phyloP scores from a whole-genome alignment of 2,329 filamentous ascomycete genomes.

The Drechslerella stenobrocha region DNA sequence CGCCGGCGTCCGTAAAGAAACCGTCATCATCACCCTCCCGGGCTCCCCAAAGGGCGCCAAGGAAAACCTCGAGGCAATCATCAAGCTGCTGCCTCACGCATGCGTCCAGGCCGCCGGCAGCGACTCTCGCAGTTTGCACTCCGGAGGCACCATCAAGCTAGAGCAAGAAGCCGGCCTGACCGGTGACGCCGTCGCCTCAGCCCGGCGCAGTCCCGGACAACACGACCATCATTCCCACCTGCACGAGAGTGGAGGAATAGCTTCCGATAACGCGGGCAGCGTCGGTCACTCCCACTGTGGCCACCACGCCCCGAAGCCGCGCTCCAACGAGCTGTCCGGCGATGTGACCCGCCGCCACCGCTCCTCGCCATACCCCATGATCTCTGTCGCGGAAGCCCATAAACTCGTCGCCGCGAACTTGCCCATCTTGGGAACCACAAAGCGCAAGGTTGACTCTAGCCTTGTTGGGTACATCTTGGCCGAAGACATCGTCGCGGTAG shows the following conservation, averaged over 20 bases:
- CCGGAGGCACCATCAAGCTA: constrained; percentile 77
- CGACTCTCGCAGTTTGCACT: constrained; percentile 77
- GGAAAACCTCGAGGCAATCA: constrained; percentile 85
- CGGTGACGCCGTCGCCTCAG: background rate
- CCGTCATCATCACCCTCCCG: constrained; percentile 83
- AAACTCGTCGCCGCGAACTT: constrained; percentile 72
- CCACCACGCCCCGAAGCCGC: constrained; percentile 64
- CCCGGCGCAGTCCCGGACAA: constrained; percentile 50
- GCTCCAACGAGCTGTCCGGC: constrained; percentile 56
- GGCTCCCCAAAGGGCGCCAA: constrained; percentile 93
- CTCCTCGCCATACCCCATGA: constrained; percentile 88
- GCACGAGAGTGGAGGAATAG: constrained; percentile 32
- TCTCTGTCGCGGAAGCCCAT: constrained; percentile 80
- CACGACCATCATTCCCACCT: constrained; percentile 53
- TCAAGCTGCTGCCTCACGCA: constrained; percentile 93
- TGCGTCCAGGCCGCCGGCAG: constrained; percentile 83
- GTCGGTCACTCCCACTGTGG: constrained; percentile 60
- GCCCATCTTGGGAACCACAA: constrained; percentile 64
- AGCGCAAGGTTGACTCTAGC: constrained; percentile 64
- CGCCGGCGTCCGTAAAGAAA: constrained; percentile 79
- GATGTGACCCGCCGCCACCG: constrained; percentile 68
- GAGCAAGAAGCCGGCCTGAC: constrained; percentile 76
- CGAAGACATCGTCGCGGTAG: constrained; percentile 75
- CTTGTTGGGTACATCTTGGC: constrained; percentile 80
- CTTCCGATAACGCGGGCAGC: constrained; percentile 19